Evolutionary conservation across 805 yeast species (phyloP), one percentile per base, ranked within the genome.

Genomic region (Hanseniaspora occidentalis): DNA sequence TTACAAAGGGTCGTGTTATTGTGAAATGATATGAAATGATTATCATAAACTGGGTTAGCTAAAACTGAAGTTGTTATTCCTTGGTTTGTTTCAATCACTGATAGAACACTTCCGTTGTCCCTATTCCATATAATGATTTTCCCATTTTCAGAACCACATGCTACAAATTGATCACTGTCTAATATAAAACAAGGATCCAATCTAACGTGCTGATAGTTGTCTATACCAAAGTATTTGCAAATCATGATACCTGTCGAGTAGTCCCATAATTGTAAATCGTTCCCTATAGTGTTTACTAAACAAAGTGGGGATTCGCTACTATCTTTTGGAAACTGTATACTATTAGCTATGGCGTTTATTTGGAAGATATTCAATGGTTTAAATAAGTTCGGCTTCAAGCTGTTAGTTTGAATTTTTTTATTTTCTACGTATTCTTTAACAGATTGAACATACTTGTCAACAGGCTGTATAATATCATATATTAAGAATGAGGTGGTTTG

Each of bases 61-160:
- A 25, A 8, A 13, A 25, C 29, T 13, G 8, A 4, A 8, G 29
- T 25, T 25, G 29, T 25, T 5, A 8, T 25, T 25, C 29, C 29
- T 14, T 25, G 29, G 10, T 31, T 18, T 31, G 34, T 16, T 16
- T 31, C 42, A 24, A 58, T 23, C 4, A 58, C 61, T 14, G 61
- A 61, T 3, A 86, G 61, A 19, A 84, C 64, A 43, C 77, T 77
- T 5, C 92, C 86, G 20, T 77, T 77, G 37, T 69, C 67, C 17
- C 79, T 66, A 51, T 82, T 82, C 94, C 95, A 85, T 2, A 86
- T 64, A 54, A 77, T 84, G 3, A 84, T 68, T 40, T 70, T 65
- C 0, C 85, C 85, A 56, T 86, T 94, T 52, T 83, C 94, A 35
- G 88, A 75, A 1, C 96, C 95, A 47, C 85, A 75, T n/a, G 79